Conservation (phyloP, 2,329 filamentous ascomycete genomes). For the Alternaria sp. region DNA sequence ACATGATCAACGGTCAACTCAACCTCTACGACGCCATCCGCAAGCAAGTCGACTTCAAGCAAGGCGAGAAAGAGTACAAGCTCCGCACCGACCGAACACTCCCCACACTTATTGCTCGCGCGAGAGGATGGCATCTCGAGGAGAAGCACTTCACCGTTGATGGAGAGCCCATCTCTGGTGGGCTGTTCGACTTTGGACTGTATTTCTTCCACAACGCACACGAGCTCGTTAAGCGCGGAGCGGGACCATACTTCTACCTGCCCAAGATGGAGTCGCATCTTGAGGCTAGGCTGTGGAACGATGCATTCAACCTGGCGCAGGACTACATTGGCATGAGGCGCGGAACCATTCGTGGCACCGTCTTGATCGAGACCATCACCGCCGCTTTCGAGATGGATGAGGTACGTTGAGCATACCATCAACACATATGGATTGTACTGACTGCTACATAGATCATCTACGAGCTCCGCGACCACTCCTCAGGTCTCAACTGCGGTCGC, state of each 20-base stretch:
- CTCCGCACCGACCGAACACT: constrained; percentile 86
- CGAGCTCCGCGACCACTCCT: constrained; percentile 94
- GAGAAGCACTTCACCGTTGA: constrained; percentile 98
- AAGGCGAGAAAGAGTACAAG: constrained; percentile 95
- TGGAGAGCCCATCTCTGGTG: constrained; percentile 89
- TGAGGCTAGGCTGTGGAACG: constrained; percentile 97
- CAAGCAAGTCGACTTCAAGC: constrained; percentile 93
- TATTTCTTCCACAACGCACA: constrained; percentile 99
- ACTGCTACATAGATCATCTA: constrained; percentile 77
- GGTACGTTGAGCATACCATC: constrained; percentile 36
- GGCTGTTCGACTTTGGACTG: constrained; percentile 94
- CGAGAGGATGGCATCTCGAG: constrained; percentile 96
- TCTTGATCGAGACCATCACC: constrained; percentile 96
- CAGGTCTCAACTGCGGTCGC: constrained; percentile 95
- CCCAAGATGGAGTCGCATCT: constrained; percentile 98
- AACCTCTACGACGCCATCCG: constrained; percentile 97
- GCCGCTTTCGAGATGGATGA: constrained; percentile 99
- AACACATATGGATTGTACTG: constrained; percentile 7
- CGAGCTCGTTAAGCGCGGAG: constrained; percentile 82
- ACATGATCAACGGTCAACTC: constrained; percentile 98
- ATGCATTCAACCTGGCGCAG: constrained; percentile 94
- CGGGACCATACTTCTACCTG: constrained; percentile 96
- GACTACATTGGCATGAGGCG: constrained; percentile 89
- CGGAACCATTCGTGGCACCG: constrained; percentile 92
- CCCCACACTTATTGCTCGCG: constrained; percentile 91